These are phyloP conservation scores for Vaucheria bursata DNA, from an alignment of 352 stramenopile species.

Conservation along the genomic window DNA sequence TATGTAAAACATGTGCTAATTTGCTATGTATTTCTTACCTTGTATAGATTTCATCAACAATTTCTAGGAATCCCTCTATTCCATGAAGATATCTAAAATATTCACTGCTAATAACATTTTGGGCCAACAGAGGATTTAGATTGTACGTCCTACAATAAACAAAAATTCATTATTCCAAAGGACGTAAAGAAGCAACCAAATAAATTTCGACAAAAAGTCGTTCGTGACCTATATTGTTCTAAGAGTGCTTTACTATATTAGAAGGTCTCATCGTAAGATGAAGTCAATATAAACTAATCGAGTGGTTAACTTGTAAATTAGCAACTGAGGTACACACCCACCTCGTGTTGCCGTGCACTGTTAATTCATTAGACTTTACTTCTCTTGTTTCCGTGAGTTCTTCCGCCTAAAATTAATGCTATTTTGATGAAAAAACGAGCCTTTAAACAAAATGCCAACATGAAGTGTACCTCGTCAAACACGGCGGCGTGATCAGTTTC, in stretches of 20 bases:
- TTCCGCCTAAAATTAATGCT: background rate
- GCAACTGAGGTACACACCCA: background rate
- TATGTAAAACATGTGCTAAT: too few relatives aligned
- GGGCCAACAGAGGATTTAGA: slow-evolving; percentile 85
- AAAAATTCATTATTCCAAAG: too few relatives aligned
- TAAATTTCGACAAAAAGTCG: too few relatives aligned
- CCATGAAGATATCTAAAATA: slow-evolving; percentile 87
- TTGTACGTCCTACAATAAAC: slow-evolving; percentile 70
- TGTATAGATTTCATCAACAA: slow-evolving; percentile 64
- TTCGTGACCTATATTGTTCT: too few relatives aligned
- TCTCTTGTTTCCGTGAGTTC: background rate
- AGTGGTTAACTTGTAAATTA: too few relatives aligned
- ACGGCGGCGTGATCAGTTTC: background rate
- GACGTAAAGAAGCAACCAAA: too few relatives aligned
- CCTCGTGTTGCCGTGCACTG: slow-evolving; percentile 7
- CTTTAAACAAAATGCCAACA: background rate
- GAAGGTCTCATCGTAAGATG: too few relatives aligned
- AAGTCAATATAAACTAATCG: too few relatives aligned
- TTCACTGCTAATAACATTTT: slow-evolving; percentile 83
- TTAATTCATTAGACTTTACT: background rate
- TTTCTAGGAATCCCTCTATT: slow-evolving; percentile 83
- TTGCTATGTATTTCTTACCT: too few relatives aligned
- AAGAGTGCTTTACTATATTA: too few relatives aligned
- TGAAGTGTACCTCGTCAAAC: background rate
- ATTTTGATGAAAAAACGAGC: background rate